A percentile compares a stretch with the other conserved stretches of the same genome.
These are phyloP conservation scores for Clonostachys chloroleuca DNA, from an alignment of 2,329 filamentous ascomycete genomes.

Conservation along the genomic window DNA sequence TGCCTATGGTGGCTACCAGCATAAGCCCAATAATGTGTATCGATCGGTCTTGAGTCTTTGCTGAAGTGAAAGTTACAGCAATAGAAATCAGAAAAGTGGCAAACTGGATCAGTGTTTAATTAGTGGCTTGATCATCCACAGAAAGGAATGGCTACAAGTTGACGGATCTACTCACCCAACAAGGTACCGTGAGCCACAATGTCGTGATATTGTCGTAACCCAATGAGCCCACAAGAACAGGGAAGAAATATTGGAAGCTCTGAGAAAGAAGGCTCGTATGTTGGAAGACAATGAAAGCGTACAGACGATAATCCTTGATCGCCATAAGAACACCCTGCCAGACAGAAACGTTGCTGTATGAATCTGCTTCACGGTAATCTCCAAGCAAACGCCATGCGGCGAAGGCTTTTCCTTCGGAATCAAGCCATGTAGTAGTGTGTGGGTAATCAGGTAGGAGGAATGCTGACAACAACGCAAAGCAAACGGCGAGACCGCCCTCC, in stretches of 20 bases:
- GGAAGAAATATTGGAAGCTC: slow-evolving; percentile 63
- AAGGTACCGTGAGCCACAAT: slow-evolving; percentile 51
- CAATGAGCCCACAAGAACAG: slow-evolving; percentile 56
- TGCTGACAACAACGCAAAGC: slow-evolving; percentile 21
- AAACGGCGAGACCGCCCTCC: slow-evolving; percentile 34
- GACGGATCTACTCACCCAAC: slow-evolving; percentile 35
- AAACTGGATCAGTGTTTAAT: slow-evolving; percentile 19
- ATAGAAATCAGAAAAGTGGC: slow-evolving; percentile 49
- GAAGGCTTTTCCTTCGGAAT: slow-evolving; percentile 42
- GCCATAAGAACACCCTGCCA: slow-evolving; percentile 42
- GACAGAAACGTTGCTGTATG: slow-evolving; percentile 24
- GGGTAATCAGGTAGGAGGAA: slow-evolving; percentile 48
- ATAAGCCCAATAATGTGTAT: slow-evolving; percentile 51
- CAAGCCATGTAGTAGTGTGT: slow-evolving; percentile 45
- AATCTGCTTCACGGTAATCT: slow-evolving; percentile 41
- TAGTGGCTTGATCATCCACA: neutral
- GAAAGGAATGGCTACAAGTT: neutral
- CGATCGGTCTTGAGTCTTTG: slow-evolving; percentile 48
- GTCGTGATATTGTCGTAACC: slow-evolving; percentile 51
- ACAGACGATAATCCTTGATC: slow-evolving; percentile 42
- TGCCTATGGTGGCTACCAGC: slow-evolving; percentile 45
- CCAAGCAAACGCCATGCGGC: slow-evolving; percentile 45
- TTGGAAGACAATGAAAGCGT: slow-evolving; percentile 49
- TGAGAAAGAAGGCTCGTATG: slow-evolving; percentile 46
- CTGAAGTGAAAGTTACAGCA: slow-evolving; percentile 48